Evolutionary conservation across 2,329 filamentous ascomycete genomes (phyloP), one percentile per base, ranked within the genome.

Genomic region (Mycosphaerella sp.): DNA sequence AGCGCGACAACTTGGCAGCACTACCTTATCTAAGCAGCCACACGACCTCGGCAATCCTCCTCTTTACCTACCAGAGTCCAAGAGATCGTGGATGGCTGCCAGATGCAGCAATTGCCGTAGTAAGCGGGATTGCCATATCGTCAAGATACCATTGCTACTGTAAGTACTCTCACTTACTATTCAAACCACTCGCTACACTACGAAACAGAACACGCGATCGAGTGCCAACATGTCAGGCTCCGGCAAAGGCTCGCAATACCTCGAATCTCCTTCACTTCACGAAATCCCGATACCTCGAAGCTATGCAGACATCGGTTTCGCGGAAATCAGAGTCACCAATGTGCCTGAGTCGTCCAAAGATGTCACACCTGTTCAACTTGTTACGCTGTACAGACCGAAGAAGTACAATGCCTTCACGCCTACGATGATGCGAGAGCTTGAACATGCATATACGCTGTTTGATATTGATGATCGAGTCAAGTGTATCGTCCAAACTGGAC

Each of bases 381-480:
- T 87, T 30, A 79, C 79, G 2, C 76, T 87, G 36, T 75, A 85
- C 69, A 79, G 85, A 14, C 85, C 84, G 0, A 67, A 71, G 9
- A 80, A 80, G 53, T 75, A 82, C 69, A 87, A 88, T 75, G 84
- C 81, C 54, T 87, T 87, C 68, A 87, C 82, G 2, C 71, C 75
- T 16, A 72, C 69, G 12, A 87, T 87, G 81, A 77, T 78, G 60
- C 62, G 69, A 13, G 82, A 84, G 60, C 73, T 88, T 27, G 75
- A 80, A 52, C 58, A 68, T 2, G 79, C 78, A 10, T 78, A 76
- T 57, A 64, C 61, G 46, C 71, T 75, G 60, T 74, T 80, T 61
- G 75, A 79, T 54, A 65, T 73, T 18, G 78, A 81, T 53, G 73
- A 78, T 47, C 71, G 77, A 5, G 77, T 80, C 21, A 77, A 76